Conservation (phyloP, 176 grass and related monocot species). For the Thalia dealbata region DNA sequence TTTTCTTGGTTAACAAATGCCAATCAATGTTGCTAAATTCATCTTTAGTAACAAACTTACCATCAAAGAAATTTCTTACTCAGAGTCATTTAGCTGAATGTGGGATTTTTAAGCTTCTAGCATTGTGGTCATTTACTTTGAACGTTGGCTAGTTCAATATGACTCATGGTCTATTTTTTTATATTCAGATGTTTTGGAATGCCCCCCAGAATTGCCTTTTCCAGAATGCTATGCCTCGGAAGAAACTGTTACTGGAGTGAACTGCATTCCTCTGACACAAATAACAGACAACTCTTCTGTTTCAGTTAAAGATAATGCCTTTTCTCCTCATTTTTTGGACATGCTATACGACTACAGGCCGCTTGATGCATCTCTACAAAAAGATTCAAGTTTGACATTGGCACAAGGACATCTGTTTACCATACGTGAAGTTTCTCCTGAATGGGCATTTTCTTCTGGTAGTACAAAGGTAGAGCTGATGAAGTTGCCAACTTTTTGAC, state of each 20-base stretch:
- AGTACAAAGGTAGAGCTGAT: constrained; percentile 59
- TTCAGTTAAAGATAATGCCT: not conserved
- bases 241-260: not conserved
- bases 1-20: not conserved
- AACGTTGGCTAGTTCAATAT: not conserved
- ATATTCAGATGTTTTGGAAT: not conserved
- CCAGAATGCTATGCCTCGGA: not conserved
- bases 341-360: constrained; percentile 53
- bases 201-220: not conserved
- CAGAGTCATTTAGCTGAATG: not conserved
- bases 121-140: not conserved
- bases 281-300: not conserved
- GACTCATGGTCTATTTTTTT: not conserved
- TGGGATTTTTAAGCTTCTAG: not conserved
- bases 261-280: not conserved
- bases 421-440: constrained; percentile 68
- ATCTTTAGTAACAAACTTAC: not conserved
- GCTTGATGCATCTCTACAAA: constrained; percentile 32
- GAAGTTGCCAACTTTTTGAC: not conserved
- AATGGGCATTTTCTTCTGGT: constrained; percentile 74
- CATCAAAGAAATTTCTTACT: not conserved
- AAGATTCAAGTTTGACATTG: constrained; percentile 22
- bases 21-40: not conserved
- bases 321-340: constrained; percentile 27
- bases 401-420: constrained; percentile 33